Evolutionary conservation across 2,329 filamentous ascomycete genomes (phyloP).

Genomic region (Furcasterigmium sp.): DNA sequence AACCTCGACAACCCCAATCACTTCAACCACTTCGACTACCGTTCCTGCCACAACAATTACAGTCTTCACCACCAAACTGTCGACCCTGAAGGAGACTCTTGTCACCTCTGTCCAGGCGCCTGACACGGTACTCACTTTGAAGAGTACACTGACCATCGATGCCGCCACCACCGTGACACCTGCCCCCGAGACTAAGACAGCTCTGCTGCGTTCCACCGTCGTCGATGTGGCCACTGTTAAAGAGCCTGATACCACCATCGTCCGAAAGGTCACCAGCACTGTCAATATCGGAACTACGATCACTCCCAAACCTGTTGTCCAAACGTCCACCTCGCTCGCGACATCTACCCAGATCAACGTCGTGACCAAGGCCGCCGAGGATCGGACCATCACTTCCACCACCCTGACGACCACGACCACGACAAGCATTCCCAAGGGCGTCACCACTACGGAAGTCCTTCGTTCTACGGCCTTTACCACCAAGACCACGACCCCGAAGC

Average conservation of each 20-base stretch:
- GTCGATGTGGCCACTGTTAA: slow-evolving; percentile 1
- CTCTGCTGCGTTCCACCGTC: neutral
- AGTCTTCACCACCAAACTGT: slow-evolving; percentile 15
- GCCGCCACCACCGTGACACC: slow-evolving; percentile 6
- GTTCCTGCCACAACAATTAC: neutral
- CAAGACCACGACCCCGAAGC: slow-evolving; percentile 5
- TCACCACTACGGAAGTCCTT: slow-evolving; percentile 9
- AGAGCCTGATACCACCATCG: slow-evolving; percentile 16
- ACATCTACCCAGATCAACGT: slow-evolving; percentile 3
- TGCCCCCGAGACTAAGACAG: neutral
- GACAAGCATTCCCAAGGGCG: slow-evolving; percentile 17
- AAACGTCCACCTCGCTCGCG: slow-evolving; percentile 7
- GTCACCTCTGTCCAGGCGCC: slow-evolving; percentile 9
- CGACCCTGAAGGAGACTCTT: slow-evolving; percentile 14
- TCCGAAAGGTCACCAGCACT: slow-evolving; percentile 18
- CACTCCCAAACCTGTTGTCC: slow-evolving; percentile 19
- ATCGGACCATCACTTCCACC: slow-evolving; percentile 2
- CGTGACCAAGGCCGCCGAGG: slow-evolving; percentile 6
- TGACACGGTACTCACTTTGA: neutral
- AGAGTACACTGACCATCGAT: slow-evolving; percentile 4
- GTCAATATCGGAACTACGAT: slow-evolving; percentile 24
- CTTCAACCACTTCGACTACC: slow-evolving; percentile 10
- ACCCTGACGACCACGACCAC: slow-evolving; percentile 8
- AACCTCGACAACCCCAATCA: slow-evolving; percentile 15
- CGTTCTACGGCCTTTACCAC: neutral